Base-by-base conservation (phyloP, 768 basidiomycete genomes). In the Mycena latifolia region DNA sequence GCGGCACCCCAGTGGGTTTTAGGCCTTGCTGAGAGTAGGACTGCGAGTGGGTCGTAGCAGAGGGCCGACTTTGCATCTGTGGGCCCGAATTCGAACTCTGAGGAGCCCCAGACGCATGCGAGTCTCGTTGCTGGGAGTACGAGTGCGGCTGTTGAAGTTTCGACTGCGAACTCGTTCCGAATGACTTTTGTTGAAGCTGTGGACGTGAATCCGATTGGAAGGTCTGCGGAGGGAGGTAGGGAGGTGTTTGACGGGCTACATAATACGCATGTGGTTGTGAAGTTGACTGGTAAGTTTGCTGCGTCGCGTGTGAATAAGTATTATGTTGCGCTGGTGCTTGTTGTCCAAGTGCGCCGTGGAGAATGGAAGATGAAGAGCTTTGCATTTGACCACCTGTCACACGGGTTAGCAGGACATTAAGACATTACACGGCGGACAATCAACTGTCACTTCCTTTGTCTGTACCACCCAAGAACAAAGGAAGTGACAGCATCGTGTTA, bases 1-100 rank as follows among this genome's bases (percentile, higher is more conserved):
- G 54, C 18, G n/a, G 43, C n/a, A 24, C 15, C 27, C 28, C 27
- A 8, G 29, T 4, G 14, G 47, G 63, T 3, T 10, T 12, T 20
- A 7, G n/a, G n/a, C n/a, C 43, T n/a, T 47, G 61, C 22, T 63
- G 61, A 31, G 47, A 28, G 28, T 55, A 29, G 8, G 62, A n/a
- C 12, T 48, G 55, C n/a, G 48, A 20, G 29, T 17, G 43, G 17
- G 33, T 35, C 33, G 33, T 14, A 35, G 33, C 33, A 35, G 33
- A 35, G 14, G 6, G 6, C 33, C 14, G 33, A 35, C 8, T 35
- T 35, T 14, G 8, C 33, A 14, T 35, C 14, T 35, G 33, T 14
- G 33, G 6, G 33, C 8, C 33, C 33, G 33, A 35, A 35, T n/a
- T n/a, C n/a, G n/a, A n/a, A n/a, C n/a, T n/a, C n/a, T n/a, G n/a